Conservation (phyloP, 805 yeast genomes). For the Lipomyces sp. region DNA sequence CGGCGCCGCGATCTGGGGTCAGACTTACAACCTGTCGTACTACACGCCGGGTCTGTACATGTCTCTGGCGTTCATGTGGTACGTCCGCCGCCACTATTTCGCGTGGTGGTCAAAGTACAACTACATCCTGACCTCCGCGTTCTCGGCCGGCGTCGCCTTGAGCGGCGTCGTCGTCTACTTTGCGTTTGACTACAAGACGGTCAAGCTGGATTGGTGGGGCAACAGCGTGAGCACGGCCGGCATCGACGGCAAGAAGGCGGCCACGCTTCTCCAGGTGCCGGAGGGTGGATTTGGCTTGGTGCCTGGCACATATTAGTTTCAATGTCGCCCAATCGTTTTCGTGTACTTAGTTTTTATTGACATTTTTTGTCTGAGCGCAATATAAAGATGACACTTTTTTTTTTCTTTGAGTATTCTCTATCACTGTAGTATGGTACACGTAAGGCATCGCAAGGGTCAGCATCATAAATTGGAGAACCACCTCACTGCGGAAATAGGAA, state of each 20-base stretch:
- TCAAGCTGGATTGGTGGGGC: slow-evolving; percentile 62
- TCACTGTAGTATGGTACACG: too few species aligned
- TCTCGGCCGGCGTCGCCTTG: slow-evolving; percentile 65
- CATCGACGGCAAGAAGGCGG: slow-evolving; percentile 21
- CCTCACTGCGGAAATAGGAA: too few species aligned
- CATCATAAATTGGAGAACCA: too few species aligned
- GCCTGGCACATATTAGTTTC: slow-evolving; percentile 31
- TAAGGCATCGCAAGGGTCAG: too few species aligned
- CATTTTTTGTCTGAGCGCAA: too few species aligned
- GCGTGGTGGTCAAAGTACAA: slow-evolving; percentile 77
- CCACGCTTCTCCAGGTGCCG: slow-evolving; percentile 27
- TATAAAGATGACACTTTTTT: too few species aligned
- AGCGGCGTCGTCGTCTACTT: slow-evolving; percentile 58
- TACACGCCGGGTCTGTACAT: slow-evolving; percentile 14
- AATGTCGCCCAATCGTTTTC: too few species aligned
- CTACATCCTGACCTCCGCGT: slow-evolving; percentile 60
- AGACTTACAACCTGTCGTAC: slow-evolving; percentile 15
- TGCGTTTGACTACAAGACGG: slow-evolving; percentile 45
- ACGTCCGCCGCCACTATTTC: slow-evolving; percentile 52
- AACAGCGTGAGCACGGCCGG: slow-evolving; percentile 35
- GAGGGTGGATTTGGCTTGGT: slow-evolving; percentile 39
- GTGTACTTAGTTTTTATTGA: too few species aligned
- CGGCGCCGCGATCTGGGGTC: slow-evolving; percentile 14
- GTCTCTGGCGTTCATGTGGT: slow-evolving; percentile 56
- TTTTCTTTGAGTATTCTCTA: too few species aligned